These are phyloP conservation scores for Saccharomyces kudriavzevii DNA, from an alignment of 805 yeast species.

Conservation along the genomic window DNA sequence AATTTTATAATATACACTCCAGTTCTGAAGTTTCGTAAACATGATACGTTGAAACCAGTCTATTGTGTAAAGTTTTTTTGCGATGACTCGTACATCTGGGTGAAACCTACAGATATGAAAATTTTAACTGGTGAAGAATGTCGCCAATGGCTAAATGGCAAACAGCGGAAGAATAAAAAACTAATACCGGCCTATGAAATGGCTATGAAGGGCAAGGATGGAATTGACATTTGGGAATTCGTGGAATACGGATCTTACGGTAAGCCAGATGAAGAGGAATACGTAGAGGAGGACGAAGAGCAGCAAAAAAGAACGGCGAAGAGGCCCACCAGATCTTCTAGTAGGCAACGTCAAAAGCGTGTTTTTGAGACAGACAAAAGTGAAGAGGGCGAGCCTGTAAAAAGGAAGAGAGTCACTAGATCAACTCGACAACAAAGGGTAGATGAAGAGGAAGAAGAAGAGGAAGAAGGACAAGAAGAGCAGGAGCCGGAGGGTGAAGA, in stretches of 20 bases:
- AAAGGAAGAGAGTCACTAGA: slow-evolving; percentile 10
- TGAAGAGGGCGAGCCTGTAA: slow-evolving; percentile 16
- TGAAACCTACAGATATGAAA: slow-evolving; percentile 20
- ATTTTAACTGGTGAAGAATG: slow-evolving; percentile 18
- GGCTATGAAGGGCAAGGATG: slow-evolving; percentile 38
- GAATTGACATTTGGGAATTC: slow-evolving; percentile 29
- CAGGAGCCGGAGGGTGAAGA: slow-evolving; percentile 5
- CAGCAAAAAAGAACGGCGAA: slow-evolving; percentile 13
- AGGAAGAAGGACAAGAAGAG: slow-evolving; percentile 4
- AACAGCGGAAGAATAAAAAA: slow-evolving; percentile 40
- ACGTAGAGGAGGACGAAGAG: slow-evolving; percentile 26
- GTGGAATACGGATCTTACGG: slow-evolving; percentile 31
- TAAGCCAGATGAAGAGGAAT: slow-evolving; percentile 25
- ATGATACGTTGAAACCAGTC: slow-evolving; percentile 7
- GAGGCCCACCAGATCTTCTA: slow-evolving; percentile 10
- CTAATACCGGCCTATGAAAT: slow-evolving; percentile 40
- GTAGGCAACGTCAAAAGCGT: slow-evolving; percentile 25
- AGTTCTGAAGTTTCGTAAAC: slow-evolving; percentile 21
- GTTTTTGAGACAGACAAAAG: slow-evolving; percentile 9
- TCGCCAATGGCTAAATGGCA: slow-evolving; percentile 26
- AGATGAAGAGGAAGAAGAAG: slow-evolving; percentile 27
- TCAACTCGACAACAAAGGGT: slow-evolving; percentile 3
- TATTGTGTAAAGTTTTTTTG: slow-evolving; percentile 30
- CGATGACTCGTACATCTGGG: slow-evolving; percentile 31
- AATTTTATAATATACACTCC: slow-evolving; percentile 21